phyloP scores from a whole-genome alignment of 2,329 filamentous ascomycete species.

The Diaporthe citriasiana region DNA sequence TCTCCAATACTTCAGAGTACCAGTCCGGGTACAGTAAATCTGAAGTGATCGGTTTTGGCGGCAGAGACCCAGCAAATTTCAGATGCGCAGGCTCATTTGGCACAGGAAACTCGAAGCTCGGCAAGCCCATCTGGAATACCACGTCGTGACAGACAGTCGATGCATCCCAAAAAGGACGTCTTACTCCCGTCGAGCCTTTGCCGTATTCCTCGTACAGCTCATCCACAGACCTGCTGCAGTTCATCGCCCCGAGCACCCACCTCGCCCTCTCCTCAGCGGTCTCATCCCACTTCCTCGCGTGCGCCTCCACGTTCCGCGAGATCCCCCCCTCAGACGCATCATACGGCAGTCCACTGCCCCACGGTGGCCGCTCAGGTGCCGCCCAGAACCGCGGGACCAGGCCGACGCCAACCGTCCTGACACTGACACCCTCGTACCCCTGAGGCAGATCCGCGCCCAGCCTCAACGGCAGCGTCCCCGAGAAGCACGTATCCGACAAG shows the following conservation, averaged over 20 bases:
- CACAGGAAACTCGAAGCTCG: conserved; percentile 33
- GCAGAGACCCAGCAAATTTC: conserved; percentile 46
- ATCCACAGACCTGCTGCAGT: conserved; percentile 31
- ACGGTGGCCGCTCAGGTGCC: conserved; percentile 32
- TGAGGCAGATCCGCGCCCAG: conserved; percentile 6
- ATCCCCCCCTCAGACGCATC: conserved; percentile 27
- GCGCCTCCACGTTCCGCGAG: neutral
- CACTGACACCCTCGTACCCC: neutral
- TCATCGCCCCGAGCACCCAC: conserved; percentile 31
- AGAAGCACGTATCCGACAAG: neutral
- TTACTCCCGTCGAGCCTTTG: neutral
- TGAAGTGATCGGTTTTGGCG: conserved; percentile 49
- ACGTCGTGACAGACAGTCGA: conserved; percentile 35
- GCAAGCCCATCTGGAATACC: conserved; percentile 37
- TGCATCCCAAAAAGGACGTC: conserved; percentile 21
- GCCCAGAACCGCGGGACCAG: conserved; percentile 33
- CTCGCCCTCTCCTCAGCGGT: conserved; percentile 24
- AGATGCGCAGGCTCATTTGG: conserved; percentile 30
- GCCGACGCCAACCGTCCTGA: conserved; percentile 15
- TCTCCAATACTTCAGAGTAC: conserved; percentile 59
- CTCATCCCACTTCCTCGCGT: conserved; percentile 24
- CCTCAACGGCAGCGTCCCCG: conserved; percentile 13
- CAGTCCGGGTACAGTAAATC: conserved; percentile 56
- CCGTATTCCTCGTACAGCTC: conserved; percentile 9
- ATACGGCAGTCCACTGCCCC: conserved; percentile 23